Evolutionary conservation across 805 yeast genomes (phyloP), one percentile per base, ranked within the genome.

Genomic region (Candida chilensis): DNA sequence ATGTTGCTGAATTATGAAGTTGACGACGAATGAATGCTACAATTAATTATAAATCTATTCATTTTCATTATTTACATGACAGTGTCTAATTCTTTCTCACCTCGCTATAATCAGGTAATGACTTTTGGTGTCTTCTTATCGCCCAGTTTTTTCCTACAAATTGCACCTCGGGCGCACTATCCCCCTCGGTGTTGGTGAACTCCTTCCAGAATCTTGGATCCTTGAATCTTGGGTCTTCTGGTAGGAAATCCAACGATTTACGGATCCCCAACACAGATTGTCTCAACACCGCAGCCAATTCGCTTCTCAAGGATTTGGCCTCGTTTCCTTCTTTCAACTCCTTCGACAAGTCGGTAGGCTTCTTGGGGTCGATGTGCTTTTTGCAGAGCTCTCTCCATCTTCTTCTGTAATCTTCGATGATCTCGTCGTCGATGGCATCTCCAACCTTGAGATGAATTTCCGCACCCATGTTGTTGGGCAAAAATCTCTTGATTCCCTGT

Each of bases 81-180:
- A n/a, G n/a, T n/a, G n/a, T n/a, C n/a, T n/a, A n/a, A n/a, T n/a
- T n/a, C n/a, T n/a, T n/a, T 31, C 32, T 9, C 36, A n/a, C 45
- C 16, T 37, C 48, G 13, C 40, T 37, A 29, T 33, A 50, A 22
- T 54, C 60, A 6, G 58, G 61, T 29, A 63, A 45, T 45, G 61
- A 67, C 32, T 61, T 62, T 48, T 83, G 94, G 28, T 77, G 65
- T 41, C 86, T 64, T 47, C 71, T 73, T 22, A 82, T 70, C 2
- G 94, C 94, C 92, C 94, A 83, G 47, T 84, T 84, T 45, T 75
- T 58, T 2, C 95, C 95, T 17, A 81, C 67, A 40, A 84, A 81
- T 41, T 74, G 55, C 15, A 84, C 70, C 32, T 74, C 82, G 0
- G 80, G 80, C 36, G 75, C 86, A 34, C 77, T 67, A 16, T 44